Conservation (phyloP, 345 rosid species). For the Iberis pinnata region DNA sequence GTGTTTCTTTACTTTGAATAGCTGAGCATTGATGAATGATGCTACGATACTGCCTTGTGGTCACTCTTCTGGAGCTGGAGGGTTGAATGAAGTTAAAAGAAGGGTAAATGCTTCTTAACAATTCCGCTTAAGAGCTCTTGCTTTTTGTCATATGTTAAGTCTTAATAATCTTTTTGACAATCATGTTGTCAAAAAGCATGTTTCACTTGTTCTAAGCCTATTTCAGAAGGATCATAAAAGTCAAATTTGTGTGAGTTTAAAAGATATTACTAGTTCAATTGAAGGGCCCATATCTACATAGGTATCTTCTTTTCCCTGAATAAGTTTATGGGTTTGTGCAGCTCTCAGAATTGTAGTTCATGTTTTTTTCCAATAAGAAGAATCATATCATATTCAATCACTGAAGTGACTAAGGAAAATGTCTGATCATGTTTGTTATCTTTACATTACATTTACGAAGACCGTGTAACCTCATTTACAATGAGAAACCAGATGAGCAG, state of each 20-base stretch:
- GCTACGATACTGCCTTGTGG: constrained; percentile 91
- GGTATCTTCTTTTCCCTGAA: background rate
- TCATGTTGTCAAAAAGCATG: constrained; percentile 62
- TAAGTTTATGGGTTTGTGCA: constrained; percentile 26
- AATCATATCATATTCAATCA: constrained; percentile 43
- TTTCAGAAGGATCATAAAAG: constrained; percentile 57
- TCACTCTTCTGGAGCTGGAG: constrained; percentile 78
- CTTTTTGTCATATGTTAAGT: background rate
- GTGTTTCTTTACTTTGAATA: constrained; percentile 29
- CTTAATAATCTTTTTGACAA: constrained; percentile 22
- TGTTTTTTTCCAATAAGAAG: constrained; percentile 69
- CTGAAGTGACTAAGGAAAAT: constrained; percentile 65
- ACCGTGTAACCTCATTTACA: background rate
- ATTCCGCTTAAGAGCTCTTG: background rate
- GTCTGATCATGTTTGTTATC: constrained; percentile 57
- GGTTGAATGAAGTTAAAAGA: constrained; percentile 52
- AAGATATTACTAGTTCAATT: background rate
- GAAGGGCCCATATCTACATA: background rate
- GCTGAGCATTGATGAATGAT: constrained; percentile 81
- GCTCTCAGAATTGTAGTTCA: constrained; percentile 78
- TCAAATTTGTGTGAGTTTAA: constrained; percentile 73
- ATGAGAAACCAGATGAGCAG: background rate
- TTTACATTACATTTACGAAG: background rate
- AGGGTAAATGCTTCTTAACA: constrained; percentile 38
- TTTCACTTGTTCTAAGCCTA: constrained; percentile 56